Conservation (phyloP, 495 filamentous ascomycete genomes). For the Penicillium lagena region DNA sequence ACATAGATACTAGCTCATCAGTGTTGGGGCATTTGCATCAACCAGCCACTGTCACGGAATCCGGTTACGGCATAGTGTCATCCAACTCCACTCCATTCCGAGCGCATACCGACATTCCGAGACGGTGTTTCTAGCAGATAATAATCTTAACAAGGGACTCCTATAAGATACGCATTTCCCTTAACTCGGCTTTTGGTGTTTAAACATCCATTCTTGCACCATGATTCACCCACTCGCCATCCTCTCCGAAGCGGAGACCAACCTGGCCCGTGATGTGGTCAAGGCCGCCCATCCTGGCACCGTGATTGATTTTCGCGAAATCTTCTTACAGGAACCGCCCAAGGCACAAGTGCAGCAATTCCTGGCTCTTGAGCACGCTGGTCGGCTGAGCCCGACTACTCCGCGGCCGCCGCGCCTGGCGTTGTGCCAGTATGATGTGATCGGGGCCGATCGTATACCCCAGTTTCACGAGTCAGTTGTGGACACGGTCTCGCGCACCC, state of each 20-base stretch:
- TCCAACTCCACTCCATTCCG: too few relatives aligned
- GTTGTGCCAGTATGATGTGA: constrained; percentile 61
- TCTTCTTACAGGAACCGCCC: constrained; percentile 45
- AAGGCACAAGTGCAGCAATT: constrained; percentile 42
- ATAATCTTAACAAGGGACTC: not conserved
- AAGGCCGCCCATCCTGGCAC: constrained; percentile 31
- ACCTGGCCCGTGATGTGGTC: constrained; percentile 41
- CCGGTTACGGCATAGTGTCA: too few relatives aligned
- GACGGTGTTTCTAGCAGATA: too few relatives aligned
- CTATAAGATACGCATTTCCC: not conserved
- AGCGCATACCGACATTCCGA: too few relatives aligned
- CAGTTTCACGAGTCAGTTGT: constrained; percentile 58
- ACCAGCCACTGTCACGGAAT: too few relatives aligned
- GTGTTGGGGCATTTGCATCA: too few relatives aligned
- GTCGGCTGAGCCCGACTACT: constrained; percentile 36
- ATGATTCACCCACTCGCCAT: constrained; percentile 42
- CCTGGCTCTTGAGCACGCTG: constrained; percentile 44
- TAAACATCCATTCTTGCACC: not conserved
- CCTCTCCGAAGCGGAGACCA: constrained; percentile 41
- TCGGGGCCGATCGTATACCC: constrained; percentile 48
- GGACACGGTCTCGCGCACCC: constrained; percentile 43
- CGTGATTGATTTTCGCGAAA: constrained; percentile 47
- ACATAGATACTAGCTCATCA: too few relatives aligned
- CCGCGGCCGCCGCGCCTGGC: constrained; percentile 52
- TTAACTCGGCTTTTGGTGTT: not conserved